Conservation (phyloP, 345 rosid genomes). For the Populus nigra region DNA sequence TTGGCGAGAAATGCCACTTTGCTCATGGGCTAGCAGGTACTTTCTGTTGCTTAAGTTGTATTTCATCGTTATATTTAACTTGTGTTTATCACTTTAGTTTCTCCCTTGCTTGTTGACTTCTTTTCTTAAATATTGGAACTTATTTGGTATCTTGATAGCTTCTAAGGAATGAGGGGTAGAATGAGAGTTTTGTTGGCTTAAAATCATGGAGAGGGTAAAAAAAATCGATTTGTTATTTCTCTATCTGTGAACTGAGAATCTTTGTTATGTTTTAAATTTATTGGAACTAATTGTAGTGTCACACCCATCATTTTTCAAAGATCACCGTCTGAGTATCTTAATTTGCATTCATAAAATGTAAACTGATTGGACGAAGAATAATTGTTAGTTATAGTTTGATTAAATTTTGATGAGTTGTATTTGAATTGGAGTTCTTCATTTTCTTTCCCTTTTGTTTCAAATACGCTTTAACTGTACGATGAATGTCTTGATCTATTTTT, state of each 20-base stretch:
- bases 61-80: neutral
- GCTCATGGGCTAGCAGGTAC: conserved; percentile 93
- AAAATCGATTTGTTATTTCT: too few relatives aligned
- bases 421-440: neutral
- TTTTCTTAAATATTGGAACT: neutral
- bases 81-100: neutral
- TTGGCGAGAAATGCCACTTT: conserved; percentile 88
- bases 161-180: neutral
- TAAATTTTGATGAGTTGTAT: neutral
- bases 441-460: neutral
- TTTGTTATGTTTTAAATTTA: too few relatives aligned
- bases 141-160: neutral
- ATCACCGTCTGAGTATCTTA: too few relatives aligned
- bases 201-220: too few relatives aligned
- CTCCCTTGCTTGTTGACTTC: neutral
- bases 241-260: too few relatives aligned
- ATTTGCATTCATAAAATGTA: too few relatives aligned
- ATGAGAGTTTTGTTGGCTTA: neutral
- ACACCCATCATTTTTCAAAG: too few relatives aligned
- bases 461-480: neutral
- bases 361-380: neutral
- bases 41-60: conserved; percentile 7
- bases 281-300: too few relatives aligned
- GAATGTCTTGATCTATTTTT: neutral
- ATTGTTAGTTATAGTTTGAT: neutral